Conservation (phyloP, 495 filamentous ascomycete genomes). For the Diplogelasinospora grovesii region DNA sequence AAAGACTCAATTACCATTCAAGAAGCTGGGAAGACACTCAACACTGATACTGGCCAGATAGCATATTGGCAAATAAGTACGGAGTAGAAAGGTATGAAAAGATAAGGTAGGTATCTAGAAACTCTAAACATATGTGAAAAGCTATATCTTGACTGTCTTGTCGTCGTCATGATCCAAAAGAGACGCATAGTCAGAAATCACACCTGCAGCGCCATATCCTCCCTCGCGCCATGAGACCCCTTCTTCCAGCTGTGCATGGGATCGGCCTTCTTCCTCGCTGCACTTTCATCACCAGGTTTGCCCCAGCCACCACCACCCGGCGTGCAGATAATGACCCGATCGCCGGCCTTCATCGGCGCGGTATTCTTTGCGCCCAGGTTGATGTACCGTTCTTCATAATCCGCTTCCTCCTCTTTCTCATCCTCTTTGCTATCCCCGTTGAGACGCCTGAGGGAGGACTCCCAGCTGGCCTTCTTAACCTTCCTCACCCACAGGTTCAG, state of each 20-base stretch:
- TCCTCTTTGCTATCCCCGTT: slow-evolving; percentile 16
- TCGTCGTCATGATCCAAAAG: no score
- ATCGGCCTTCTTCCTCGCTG: slow-evolving; percentile 36
- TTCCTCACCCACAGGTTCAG: slow-evolving; percentile 82
- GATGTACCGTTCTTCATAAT: slow-evolving; percentile 60
- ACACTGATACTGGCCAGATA: no score
- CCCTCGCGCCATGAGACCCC: slow-evolving; percentile 51
- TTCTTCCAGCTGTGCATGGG: slow-evolving; percentile 54
- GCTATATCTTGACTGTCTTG: no score
- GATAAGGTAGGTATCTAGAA: no score
- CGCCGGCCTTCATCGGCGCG: slow-evolving; percentile 74
- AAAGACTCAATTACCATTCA: no score
- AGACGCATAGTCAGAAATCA: no score
- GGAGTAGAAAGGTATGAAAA: no score
- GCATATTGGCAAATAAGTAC: no score
- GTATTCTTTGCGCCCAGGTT: slow-evolving; percentile 94
- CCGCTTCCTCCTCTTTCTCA: slow-evolving; percentile 28
- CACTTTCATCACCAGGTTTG: slow-evolving; percentile 47
- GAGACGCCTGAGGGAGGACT: slow-evolving; percentile 32
- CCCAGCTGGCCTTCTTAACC: slow-evolving; percentile 45
- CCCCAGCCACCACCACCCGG: slow-evolving; percentile 74
- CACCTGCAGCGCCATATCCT: slow-evolving; percentile 44
- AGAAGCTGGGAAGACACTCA: no score
- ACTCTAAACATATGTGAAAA: no score
- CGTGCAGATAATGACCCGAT: slow-evolving; percentile 71